Evolutionary conservation across 2,329 filamentous ascomycete genomes (phyloP), one percentile per base, ranked within the genome.

Genomic region (Cyphellophora attinorum): DNA sequence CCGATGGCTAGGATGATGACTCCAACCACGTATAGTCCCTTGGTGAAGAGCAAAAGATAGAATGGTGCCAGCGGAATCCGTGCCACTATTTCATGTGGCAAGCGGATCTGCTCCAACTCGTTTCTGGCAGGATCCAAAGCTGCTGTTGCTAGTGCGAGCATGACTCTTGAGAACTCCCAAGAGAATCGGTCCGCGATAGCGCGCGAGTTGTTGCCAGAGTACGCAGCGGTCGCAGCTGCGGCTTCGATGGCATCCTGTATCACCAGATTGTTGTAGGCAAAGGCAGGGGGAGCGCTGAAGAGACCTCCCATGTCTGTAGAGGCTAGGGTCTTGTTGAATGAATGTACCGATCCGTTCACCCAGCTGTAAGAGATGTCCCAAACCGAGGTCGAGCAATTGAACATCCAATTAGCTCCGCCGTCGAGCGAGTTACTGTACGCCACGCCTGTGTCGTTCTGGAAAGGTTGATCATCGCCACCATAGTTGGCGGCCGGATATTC

Each of bases 291-390:
- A 13, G 14, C 27, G 27, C 27, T 29, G 27, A 11, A 29, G 27
- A 29, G 11, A 14, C 11, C 11, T 29, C 8, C 27, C 27, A 15
- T n/a, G 11, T 15, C 11, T 29, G 27, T 15, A 8, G 27, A n/a
- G 13, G 27, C 27, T 8, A 29, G 11, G 27, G 27, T 29, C 8
- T 11, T 15, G 27, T 29, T 29, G 27, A 15, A 11, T 13, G 27
- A 6, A 8, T 11, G 11, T 8, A 29, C 27, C 11, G 27, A n/a
- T 12, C 40, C 38, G 18, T 50, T 46, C 17, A 49, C 23, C 2
- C 34, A 36, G 21, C 39, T 33, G 29, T 51, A 52, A n/a, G 38
- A 27, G 14, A 51, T 37, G 11, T 51, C 43, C 23, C 49, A 51
- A 1, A 46, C 30, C 1, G 47, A 50, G 6, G 40, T 39, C 11